Base-by-base conservation (phyloP, 257 asterid genomes). In the Forsythia viridissima region DNA sequence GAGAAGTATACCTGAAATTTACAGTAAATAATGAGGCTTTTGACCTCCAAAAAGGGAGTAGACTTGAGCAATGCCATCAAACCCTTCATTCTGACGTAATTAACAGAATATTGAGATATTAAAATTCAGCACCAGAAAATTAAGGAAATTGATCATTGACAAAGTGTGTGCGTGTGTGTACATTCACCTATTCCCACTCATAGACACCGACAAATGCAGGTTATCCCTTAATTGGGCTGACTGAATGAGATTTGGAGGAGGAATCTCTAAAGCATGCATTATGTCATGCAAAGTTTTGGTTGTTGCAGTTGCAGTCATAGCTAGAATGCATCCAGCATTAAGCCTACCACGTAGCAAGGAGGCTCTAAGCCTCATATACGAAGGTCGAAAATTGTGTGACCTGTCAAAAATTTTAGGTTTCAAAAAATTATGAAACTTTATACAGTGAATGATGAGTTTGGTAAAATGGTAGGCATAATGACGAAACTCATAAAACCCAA, bases 311-410 rank as follows among this genome's bases (percentile, higher is more conserved):
- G 99, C 99, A 48, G 97, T 93, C 97, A 95, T 95, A 52, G 99
- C 98, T 80, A 95, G 97, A 88, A 95, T 87, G 90, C 97, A 90
- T 51, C 91, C 94, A 57, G 96, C 97, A 79, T 85, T 88, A 76
- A 93, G 93, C 86, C 71, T 91, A 69, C 86, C 87, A 75, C 82
- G 86, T 78, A 95, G 87, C 76, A 91, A 76, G 48, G 97, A 93
- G 87, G 97, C 98, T 85, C 97, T 92, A 77, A 95, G 90, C 91
- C 99, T 94, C 99, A 93, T 95, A 80, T 93, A 95, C 15, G 98
- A 92, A 83, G 99, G 99, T 84, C 99, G 97, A 66, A 95, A 95
- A 88, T 95, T 95, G 86, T 95, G 99, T 76, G 99, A 95, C 99
- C 99, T 95, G 92, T 75, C 82, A 83, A 84, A 84, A 68, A 36